phyloP scores from a whole-genome alignment of 2,329 filamentous ascomycete genomes.

The Ceratocystis cacaofunesta region DNA sequence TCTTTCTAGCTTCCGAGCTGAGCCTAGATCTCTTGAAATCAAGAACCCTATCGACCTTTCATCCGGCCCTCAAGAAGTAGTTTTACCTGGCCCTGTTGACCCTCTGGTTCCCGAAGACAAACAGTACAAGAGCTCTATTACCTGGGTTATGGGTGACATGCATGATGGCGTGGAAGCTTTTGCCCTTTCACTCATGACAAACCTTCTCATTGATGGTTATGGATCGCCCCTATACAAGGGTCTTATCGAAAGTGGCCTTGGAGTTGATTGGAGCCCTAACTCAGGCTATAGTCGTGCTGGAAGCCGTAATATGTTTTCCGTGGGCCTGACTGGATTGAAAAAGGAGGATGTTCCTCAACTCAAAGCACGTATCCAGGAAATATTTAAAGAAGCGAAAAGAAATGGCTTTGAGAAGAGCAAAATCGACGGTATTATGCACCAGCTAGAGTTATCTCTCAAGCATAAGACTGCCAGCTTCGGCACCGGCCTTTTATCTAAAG shows the following conservation, averaged over 20 bases:
- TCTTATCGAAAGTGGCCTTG: slow-evolving; percentile 76
- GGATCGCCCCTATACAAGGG: slow-evolving; percentile 84
- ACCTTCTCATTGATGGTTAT: slow-evolving; percentile 81
- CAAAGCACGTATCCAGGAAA: slow-evolving; percentile 56
- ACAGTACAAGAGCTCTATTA: slow-evolving; percentile 86
- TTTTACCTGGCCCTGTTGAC: slow-evolving; percentile 67
- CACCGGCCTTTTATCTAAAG: slow-evolving; percentile 72
- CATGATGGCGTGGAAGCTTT: slow-evolving; percentile 78
- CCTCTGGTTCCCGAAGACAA: slow-evolving; percentile 72
- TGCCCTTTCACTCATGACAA: slow-evolving; percentile 66
- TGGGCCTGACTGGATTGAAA: slow-evolving; percentile 81
- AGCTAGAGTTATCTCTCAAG: slow-evolving; percentile 81
- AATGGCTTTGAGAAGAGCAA: slow-evolving; percentile 81
- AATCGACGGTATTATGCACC: slow-evolving; percentile 85
- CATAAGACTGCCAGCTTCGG: slow-evolving; percentile 96
- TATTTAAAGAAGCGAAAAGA: slow-evolving; percentile 52
- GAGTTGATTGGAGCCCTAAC: slow-evolving; percentile 88
- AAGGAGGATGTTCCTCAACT: slow-evolving; percentile 64
- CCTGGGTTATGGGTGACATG: slow-evolving; percentile 79
- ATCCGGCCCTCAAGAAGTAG: slow-evolving; percentile 51
- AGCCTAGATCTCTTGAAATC: slow-evolving; percentile 28
- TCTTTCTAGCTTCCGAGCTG: slow-evolving; percentile 57
- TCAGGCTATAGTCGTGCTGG: slow-evolving; percentile 75
- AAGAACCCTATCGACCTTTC: slow-evolving; percentile 63
- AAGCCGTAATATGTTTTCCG: slow-evolving; percentile 68